Percentiles rank a stretch among this genome's conserved stretches.
Evolutionary conservation across 441 rosid genomes (phyloP).

Genomic region (Jatropha multifida): DNA sequence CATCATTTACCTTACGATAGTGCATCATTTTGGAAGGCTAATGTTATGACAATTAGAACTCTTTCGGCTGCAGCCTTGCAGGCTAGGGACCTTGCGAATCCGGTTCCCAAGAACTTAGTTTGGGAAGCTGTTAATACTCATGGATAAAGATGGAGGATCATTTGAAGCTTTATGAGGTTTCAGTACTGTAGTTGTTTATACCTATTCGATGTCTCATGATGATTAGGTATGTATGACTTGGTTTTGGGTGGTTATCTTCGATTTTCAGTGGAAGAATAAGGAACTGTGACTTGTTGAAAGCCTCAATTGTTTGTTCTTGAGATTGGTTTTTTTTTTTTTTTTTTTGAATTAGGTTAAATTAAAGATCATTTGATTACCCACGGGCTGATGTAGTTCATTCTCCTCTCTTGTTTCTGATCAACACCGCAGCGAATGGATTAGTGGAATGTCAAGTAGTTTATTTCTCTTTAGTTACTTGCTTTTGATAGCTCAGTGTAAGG

Average conservation of each 20-base stretch:
- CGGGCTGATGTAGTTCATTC: slow-evolving; percentile 21
- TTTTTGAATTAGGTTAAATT: slow-evolving; percentile 10
- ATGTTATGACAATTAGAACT: slow-evolving; percentile 46
- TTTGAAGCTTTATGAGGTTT: slow-evolving; percentile 19
- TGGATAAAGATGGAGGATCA: slow-evolving; percentile 40
- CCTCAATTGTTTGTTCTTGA: slow-evolving; percentile 15
- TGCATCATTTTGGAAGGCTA: slow-evolving; percentile 57
- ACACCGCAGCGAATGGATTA: slow-evolving; percentile 16
- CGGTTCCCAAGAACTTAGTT: slow-evolving; percentile 58
- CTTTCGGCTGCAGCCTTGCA: slow-evolving; percentile 58
- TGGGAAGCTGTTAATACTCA: slow-evolving; percentile 79
- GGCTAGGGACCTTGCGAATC: slow-evolving; percentile 52
- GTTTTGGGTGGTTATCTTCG: slow-evolving; percentile 25
- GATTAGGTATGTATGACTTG: slow-evolving; percentile 18
- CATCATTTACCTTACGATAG: slow-evolving; percentile 51
- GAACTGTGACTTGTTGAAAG: slow-evolving; percentile 27
- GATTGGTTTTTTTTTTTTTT: slow-evolving; percentile 17
- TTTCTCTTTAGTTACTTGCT: slow-evolving; percentile 17
- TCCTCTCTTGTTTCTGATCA: slow-evolving; percentile 13
- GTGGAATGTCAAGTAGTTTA: slow-evolving; percentile 21
- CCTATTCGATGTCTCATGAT: slow-evolving; percentile 6
- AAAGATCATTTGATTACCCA: slow-evolving; percentile 16
- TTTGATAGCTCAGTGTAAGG: background rate
- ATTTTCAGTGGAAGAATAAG: slow-evolving; percentile 29
- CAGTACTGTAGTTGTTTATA: slow-evolving; percentile 18